Base-by-base conservation (phyloP, 371 early-diverging fungal genomes). In the Apophysomyces trapeziformis region DNA sequence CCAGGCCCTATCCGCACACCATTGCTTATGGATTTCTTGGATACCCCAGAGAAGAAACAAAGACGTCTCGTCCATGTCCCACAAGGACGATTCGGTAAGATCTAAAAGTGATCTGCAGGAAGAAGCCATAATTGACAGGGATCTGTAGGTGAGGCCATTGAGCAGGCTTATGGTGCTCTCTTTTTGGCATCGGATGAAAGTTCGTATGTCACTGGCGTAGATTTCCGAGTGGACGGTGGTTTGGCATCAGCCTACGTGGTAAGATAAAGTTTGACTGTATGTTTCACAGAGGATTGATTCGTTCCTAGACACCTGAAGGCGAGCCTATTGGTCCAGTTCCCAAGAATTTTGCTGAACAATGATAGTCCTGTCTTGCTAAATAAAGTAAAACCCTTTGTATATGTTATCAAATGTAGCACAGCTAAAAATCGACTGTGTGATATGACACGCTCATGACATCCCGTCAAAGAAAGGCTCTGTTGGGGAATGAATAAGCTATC, bases 211-310 rank as follows among this genome's bases (percentile, higher is more conserved):
- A 95, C 94, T 5, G 95, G 95, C 32, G 90, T 90, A 11, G 95
- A 95, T 63, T 93, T 95, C 71, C 67, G 85, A 58, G 93, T 93
- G 21, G 95, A 95, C 77, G 95, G 95, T 57, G 95, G 95, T 38
- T 71, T 95, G 57, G 78, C 89, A 18, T 83, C 87, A n/a, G 91
- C 93, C 16, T 95, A 90, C 78, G 89, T 90, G 60, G 85, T 85
- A 77, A 68, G 73, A 70, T 66, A 16, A 11, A 26, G 7, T 57
- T 18, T 38, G n/a, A 12, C 13, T 14, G n/a, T 37, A 56, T 56
- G 21, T 56, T 39, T 54, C 64, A n/a, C 26, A 9, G 11, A 46
- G 35, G 37, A n/a, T 47, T 37, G 54, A n/a, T 54, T 50, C 58
- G 18, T 62, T 43, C 39, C 1, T 73, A 83, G 79, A 86, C 86